Percentiles rank a stretch among this genome's conserved stretches.
Conservation (phyloP, 2,329 filamentous ascomycete species). For the Epicoccum nigrum region DNA sequence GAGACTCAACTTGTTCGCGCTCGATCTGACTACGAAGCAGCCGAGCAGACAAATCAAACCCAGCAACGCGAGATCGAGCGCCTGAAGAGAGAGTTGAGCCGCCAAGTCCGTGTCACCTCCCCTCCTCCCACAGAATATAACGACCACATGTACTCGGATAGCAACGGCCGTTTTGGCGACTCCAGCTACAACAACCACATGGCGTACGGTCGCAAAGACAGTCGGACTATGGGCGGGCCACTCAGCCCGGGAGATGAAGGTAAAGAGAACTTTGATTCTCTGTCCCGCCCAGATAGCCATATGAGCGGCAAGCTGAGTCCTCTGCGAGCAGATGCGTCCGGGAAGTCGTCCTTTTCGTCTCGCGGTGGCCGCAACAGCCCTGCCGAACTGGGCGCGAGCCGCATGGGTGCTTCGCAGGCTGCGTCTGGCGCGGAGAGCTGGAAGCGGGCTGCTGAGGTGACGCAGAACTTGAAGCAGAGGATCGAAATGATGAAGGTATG, state of each 20-base stretch:
- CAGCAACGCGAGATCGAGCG: conserved; percentile 88
- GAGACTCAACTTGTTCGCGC: conserved; percentile 95
- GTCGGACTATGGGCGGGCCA: conserved; percentile 36
- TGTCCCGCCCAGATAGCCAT: conserved; percentile 42
- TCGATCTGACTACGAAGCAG: conserved; percentile 84
- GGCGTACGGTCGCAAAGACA: conserved; percentile 47
- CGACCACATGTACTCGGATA: conserved; percentile 61
- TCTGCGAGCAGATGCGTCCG: conserved; percentile 42
- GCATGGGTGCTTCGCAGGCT: conserved; percentile 36
- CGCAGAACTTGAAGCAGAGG: conserved; percentile 92
- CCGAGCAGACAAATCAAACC: conserved; percentile 83
- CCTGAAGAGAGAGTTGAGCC: conserved; percentile 80
- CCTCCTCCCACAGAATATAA: conserved; percentile 57
- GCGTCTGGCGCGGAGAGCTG: conserved; percentile 74
- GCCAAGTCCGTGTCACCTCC: conserved; percentile 60
- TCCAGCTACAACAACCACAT: conserved; percentile 46
- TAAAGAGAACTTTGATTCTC: conserved; percentile 56
- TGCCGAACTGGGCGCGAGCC: conserved; percentile 31
- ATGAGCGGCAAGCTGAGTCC: conserved; percentile 50
- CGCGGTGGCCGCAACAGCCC: conserved; percentile 43
- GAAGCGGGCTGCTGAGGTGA: conserved; percentile 96
- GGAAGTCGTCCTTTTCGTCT: conserved; percentile 41
- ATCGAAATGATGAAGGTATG: conserved; percentile 96
- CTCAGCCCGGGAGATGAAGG: conserved; percentile 49
- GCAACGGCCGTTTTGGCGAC: conserved; percentile 47